A percentile compares a stretch with the other conserved stretches of the same genome.
Evolutionary conservation across 768 basidiomycete species (phyloP).

Genomic region (Rhizopogon rudus): DNA sequence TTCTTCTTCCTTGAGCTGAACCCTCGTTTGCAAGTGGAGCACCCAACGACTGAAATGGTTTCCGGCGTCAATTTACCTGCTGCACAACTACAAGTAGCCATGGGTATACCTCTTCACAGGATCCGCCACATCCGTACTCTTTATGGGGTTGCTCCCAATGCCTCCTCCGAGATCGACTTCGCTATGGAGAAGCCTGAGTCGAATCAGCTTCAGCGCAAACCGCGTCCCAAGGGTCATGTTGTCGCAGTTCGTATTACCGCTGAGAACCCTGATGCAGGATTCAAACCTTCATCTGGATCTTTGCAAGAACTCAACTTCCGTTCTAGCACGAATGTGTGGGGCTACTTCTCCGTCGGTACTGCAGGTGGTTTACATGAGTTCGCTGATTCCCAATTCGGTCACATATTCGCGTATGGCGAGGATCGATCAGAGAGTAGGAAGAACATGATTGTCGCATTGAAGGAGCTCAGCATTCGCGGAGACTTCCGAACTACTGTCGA

Average conservation of each 20-base stretch:
- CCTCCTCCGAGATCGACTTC: constrained; percentile 91
- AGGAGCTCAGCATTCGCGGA: constrained; percentile 97
- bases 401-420: constrained; percentile 98
- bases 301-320: constrained; percentile 99
- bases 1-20: constrained; percentile 99
- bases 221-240: constrained; percentile 95
- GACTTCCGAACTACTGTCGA: constrained; percentile 99
- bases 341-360: constrained; percentile 96
- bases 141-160: constrained; percentile 91
- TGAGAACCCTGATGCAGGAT: constrained; percentile 98
- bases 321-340: constrained; percentile 99
- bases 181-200: constrained; percentile 90
- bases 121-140: constrained; percentile 94
- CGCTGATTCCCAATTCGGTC: constrained; percentile 98
- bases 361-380: constrained; percentile 98
- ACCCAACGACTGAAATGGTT: constrained; percentile 99
- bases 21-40: constrained; percentile 99
- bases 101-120: constrained; percentile 95
- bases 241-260: constrained; percentile 99
- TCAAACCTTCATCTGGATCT: constrained; percentile 97
- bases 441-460: constrained; percentile 99
- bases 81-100: constrained; percentile 94
- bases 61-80: constrained; percentile 97
- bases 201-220: constrained; percentile 86
- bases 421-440: constrained; percentile 93